Evolutionary conservation across 345 rosid species (phyloP).

Genomic region (Citrus sp.): DNA sequence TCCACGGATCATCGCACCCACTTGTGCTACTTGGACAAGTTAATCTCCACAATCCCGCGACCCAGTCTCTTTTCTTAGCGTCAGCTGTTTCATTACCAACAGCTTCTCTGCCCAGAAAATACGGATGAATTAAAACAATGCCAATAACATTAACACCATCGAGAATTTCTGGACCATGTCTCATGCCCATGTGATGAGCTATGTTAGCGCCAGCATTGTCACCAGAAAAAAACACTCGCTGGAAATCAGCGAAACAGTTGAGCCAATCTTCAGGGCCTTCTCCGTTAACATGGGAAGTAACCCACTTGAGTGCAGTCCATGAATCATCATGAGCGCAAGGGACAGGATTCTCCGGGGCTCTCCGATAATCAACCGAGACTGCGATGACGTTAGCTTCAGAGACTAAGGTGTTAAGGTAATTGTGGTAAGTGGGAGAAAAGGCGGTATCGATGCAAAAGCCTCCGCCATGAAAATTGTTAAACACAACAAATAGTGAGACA

Average conservation of each 20-base stretch:
- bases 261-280: too few species aligned
- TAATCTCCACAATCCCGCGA: slow-evolving; percentile 17
- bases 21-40: slow-evolving; percentile 28
- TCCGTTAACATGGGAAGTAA: too few species aligned
- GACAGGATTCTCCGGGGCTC: too few species aligned
- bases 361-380: too few species aligned
- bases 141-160: slow-evolving; percentile 13
- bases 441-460: slow-evolving; percentile 27
- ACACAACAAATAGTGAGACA: too few species aligned
- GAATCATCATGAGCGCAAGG: too few species aligned
- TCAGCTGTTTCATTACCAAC: slow-evolving; percentile 10
- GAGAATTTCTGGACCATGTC: not conserved
- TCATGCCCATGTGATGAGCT: too few species aligned
- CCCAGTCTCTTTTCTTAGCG: not conserved
- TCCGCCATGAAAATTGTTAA: slow-evolving; percentile 46
- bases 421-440: slow-evolving; percentile 32
- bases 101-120: slow-evolving; percentile 30
- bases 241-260: too few species aligned
- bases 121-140: slow-evolving; percentile 20
- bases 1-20: slow-evolving; percentile 44
- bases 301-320: too few species aligned
- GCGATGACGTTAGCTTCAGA: slow-evolving; percentile 18
- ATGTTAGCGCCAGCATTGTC: too few species aligned
- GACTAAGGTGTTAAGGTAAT: slow-evolving; percentile 26
- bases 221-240: too few species aligned